Evolutionary conservation across 345 rosid species (phyloP), one percentile per base, ranked within the genome.

Genomic region (Diplotaxis tenuifolia): DNA sequence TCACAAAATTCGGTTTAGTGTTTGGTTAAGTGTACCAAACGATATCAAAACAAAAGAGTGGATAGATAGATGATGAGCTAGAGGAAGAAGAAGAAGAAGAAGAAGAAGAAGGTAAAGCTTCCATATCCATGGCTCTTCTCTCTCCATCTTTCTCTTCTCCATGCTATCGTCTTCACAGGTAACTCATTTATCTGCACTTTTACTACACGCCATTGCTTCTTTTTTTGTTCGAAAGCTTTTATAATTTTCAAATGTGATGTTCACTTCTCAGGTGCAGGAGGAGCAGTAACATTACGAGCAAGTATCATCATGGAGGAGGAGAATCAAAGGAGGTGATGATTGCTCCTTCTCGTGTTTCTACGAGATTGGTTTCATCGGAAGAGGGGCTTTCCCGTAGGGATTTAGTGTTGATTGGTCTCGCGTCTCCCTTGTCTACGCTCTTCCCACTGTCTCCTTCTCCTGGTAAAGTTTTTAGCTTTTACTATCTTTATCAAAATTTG

Each of bases 331-430:
- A 71, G 47, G 73, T 78, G 40, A 64, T 45, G 25, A 64, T 75
- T 62, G 38, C 68, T 20, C 84, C 85, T 69, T 82, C 77, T 21
- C 38, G 83, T 29, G 65, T 77, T 61, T 54, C 77, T 74, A 18
- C 79, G 49, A 84, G 72, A 36, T 71, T 82, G 74, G 59, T 47
- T 77, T 71, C 75, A 12, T 5, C 23, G 2, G 63, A 54, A 29
- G 69, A 52, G 7, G 84, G 83, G 69, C 3, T 90, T 28, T 81
- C 75, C 38, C 87, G 96, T 74, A 85, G 98, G 80, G 89, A 85
- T 75, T 82, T 93, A 77, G 14, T 85, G 69, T 62, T 91, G 10
- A 77, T 89, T 73, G 84, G 88, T 59, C 83, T 93, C 65, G 85
- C 90, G 74, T 84, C 89, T 75, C 83, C 94, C 0, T 15, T 85